Conservation (phyloP, 2,329 filamentous ascomycete species). For the Fusarium liriodendri region DNA sequence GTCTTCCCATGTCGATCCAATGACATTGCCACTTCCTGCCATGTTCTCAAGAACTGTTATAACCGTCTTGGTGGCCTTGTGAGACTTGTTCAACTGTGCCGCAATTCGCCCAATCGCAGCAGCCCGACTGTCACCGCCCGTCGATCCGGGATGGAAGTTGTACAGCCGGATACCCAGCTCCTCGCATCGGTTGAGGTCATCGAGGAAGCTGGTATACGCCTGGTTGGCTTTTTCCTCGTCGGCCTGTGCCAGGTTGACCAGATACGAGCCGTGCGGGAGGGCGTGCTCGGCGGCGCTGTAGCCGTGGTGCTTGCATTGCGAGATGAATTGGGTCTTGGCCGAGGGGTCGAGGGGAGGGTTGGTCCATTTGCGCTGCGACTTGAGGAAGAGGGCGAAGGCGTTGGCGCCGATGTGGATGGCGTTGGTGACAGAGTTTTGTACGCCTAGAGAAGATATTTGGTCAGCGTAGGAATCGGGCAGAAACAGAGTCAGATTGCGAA, state of each 20-base stretch:
- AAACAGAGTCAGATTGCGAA: slow-evolving; percentile 48
- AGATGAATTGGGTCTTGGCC: slow-evolving; percentile 75
- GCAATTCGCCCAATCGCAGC: slow-evolving; percentile 85
- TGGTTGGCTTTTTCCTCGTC: slow-evolving; percentile 84
- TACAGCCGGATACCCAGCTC: slow-evolving; percentile 89
- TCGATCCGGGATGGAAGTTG: slow-evolving; percentile 96
- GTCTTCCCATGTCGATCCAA: slow-evolving; percentile 88
- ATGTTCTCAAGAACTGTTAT: slow-evolving; percentile 94
- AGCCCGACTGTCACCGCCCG: slow-evolving; percentile 72
- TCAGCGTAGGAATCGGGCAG: slow-evolving; percentile 7
- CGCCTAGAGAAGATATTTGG: slow-evolving; percentile 63
- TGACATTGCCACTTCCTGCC: slow-evolving; percentile 88
- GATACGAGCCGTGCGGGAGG: slow-evolving; percentile 94
- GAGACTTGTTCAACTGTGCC: slow-evolving; percentile 82
- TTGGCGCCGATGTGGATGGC: slow-evolving; percentile 87
- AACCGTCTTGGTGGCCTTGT: slow-evolving; percentile 79
- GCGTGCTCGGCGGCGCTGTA: slow-evolving; percentile 80
- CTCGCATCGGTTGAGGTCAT: slow-evolving; percentile 89
- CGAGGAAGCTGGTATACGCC: slow-evolving; percentile 86
- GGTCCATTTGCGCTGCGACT: slow-evolving; percentile 95
- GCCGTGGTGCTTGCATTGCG: slow-evolving; percentile 72
- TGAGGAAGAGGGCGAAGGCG: slow-evolving; percentile 93
- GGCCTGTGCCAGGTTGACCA: slow-evolving; percentile 92
- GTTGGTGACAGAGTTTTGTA: slow-evolving; percentile 88
- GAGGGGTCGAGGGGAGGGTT: slow-evolving; percentile 81